These are phyloP conservation scores for Cicer arietinum DNA, from an alignment of 306 rosid genomes.

Conservation along the genomic window DNA sequence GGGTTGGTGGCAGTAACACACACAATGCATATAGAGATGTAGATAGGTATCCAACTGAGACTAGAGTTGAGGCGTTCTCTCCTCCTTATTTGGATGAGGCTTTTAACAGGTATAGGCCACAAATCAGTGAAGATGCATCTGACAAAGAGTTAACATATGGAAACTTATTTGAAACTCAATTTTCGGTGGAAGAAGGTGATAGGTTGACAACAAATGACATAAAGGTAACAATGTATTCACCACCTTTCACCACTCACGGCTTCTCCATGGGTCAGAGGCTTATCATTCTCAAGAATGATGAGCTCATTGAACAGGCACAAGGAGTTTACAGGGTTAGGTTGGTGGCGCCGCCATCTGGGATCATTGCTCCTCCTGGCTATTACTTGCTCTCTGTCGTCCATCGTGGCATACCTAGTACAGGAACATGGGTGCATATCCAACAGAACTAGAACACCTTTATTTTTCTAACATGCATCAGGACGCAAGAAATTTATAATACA, in stretches of 20 bases:
- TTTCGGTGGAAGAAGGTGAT: constrained; percentile 35
- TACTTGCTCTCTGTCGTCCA: constrained; percentile 71
- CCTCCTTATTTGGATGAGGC: constrained; percentile 72
- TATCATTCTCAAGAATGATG: constrained; percentile 45
- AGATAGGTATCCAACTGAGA: constrained; percentile 70
- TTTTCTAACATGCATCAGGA: too few relatives aligned
- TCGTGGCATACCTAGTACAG: constrained; percentile 79
- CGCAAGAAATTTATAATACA: too few relatives aligned
- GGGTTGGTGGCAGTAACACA: constrained; percentile 75
- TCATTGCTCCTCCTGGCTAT: constrained; percentile 81
- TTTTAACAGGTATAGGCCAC: constrained; percentile 45
- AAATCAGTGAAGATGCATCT: constrained; percentile 27
- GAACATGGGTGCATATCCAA: constrained; percentile 69
- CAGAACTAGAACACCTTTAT: background rate
- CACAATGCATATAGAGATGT: constrained; percentile 53
- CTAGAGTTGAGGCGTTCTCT: constrained; percentile 69
- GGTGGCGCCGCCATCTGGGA: constrained; percentile 60
- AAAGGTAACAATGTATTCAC: constrained; percentile 64
- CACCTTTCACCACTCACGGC: constrained; percentile 95
- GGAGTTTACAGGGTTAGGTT: constrained; percentile 38
- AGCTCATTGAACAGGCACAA: background rate
- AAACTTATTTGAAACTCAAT: background rate
- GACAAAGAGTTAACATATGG: constrained; percentile 41
- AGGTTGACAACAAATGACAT: constrained; percentile 38
- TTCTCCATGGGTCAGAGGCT: constrained; percentile 84